phyloP scores from a whole-genome alignment of 345 rosid species.

The Eucalyptus decipiens region DNA sequence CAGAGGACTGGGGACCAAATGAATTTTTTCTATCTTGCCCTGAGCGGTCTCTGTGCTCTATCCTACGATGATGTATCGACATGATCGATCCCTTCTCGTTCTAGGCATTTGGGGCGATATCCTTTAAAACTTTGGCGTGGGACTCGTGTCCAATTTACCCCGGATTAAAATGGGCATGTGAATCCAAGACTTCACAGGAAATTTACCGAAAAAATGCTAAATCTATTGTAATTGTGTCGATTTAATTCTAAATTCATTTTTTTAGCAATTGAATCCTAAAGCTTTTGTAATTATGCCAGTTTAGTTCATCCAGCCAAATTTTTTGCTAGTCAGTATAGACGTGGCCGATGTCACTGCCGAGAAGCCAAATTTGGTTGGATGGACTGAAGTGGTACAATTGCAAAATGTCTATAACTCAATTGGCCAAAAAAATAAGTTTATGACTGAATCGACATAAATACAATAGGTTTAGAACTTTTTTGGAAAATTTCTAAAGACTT shows the following conservation, averaged over 20 bases:
- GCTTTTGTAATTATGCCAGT: accelerated
- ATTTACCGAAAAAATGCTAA: no score
- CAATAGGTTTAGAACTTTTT: accelerated
- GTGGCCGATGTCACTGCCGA: no score
- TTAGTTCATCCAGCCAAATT: accelerated
- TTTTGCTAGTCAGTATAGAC: no score
- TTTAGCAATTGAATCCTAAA: accelerated
- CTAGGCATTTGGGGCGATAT: background rate
- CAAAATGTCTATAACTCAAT: accelerated
- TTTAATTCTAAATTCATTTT: accelerated
- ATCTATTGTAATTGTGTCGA: accelerated
- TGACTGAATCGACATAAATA: accelerated
- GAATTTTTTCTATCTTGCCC: background rate
- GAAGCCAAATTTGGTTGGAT: accelerated
- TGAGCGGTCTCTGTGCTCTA: background rate
- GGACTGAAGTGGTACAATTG: accelerated
- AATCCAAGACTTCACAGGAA: no score
- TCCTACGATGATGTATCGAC: background rate
- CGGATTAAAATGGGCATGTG: background rate
- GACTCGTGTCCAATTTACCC: background rate
- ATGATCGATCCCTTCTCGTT: background rate
- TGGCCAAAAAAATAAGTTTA: no score
- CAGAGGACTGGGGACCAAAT: background rate
- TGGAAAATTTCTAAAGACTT: no score
- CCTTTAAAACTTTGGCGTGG: background rate